Evolutionary conservation across 2,329 filamentous ascomycete species (phyloP).

Genomic region (Phaeophleospora eucalypticola): DNA sequence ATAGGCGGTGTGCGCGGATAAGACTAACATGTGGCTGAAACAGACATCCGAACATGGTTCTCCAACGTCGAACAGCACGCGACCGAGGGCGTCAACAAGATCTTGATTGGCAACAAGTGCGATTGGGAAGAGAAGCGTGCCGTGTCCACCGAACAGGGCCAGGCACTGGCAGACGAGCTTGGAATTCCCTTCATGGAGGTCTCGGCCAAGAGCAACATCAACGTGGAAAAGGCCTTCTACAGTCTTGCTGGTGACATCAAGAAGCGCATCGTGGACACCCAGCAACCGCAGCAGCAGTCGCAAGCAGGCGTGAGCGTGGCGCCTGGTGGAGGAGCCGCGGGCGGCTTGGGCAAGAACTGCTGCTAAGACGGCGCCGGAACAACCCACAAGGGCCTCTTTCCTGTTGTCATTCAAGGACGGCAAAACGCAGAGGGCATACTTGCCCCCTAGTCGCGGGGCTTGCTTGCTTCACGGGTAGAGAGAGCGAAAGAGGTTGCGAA

Average conservation of each 20-base stretch:
- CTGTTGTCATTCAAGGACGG: no score
- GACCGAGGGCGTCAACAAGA: slow-evolving; percentile 98
- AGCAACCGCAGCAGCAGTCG: slow-evolving; percentile 65
- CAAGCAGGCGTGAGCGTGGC: slow-evolving; percentile 30
- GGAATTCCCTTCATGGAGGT: slow-evolving; percentile 98
- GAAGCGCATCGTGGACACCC: slow-evolving; percentile 90
- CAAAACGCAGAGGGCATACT: no score
- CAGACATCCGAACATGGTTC: slow-evolving; percentile 99
- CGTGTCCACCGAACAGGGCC: slow-evolving; percentile 86
- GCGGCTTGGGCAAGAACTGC: slow-evolving; percentile 50
- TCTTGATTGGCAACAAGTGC: slow-evolving; percentile 99
- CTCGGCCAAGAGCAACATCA: slow-evolving; percentile 98
- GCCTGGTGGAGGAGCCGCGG: slow-evolving; percentile 23
- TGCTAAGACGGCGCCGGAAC: no score
- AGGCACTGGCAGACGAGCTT: slow-evolving; percentile 89
- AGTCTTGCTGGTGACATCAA: slow-evolving; percentile 94
- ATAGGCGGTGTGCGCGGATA: neutral
- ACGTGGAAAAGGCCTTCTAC: slow-evolving; percentile 98
- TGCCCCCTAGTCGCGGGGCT: no score
- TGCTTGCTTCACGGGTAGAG: no score
- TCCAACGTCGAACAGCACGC: slow-evolving; percentile 98
- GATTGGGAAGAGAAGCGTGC: slow-evolving; percentile 99
- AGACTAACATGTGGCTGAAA: slow-evolving; percentile 17
- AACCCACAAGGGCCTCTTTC: no score
- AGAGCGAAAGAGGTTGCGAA: no score